Evolutionary conservation across 305 asterid species (phyloP), one percentile per base, ranked within the genome.

Genomic region (Euphrasia arctica): DNA sequence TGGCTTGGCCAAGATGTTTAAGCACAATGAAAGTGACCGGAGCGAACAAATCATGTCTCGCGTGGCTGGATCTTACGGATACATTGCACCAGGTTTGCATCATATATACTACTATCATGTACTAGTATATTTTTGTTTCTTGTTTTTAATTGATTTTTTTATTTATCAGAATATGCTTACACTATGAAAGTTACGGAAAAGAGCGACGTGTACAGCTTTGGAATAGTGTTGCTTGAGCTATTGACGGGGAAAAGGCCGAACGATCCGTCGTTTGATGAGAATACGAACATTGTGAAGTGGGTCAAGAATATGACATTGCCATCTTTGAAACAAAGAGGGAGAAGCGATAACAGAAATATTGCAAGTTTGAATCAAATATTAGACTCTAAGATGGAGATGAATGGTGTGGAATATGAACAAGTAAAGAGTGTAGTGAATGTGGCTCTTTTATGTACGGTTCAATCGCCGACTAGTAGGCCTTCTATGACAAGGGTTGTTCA

Each of bases 201-300:
- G 77, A 86, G 98, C 25, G 98, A 91, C 13, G 96, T 91, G 3
- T 91, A 91, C 60, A 88, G 96, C 75, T 91, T 82, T 2, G 97
- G 97, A 0, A 89, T 91, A 48, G 86, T 91, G 77, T 58, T 91
- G 18, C 42, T 91, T 74, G 98, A 88, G 66, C 75, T 91, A 22
- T 51, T 91, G 48, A 83, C 84, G 0, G 95, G 98, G 39, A 88
- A 74, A 73, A 77, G 78, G 78, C 90, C 96, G 1, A 82, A 76
- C 39, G 94, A 86, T 54, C 64, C 74, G 2, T 80, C 72, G 0
- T 84, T 88, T 9, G 96, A 91, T 0, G 95, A 82, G 72, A 78
- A 82, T 71, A 81, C 68, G 70, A 89, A 76, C 71, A 83, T 91
- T 9, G 95, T 91, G 9, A 77, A 79, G 70, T 91, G 51, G 51